A percentile compares a stretch with the other conserved stretches of the same genome.
Conservation (phyloP, 768 basidiomycete species). For the Lactifluus rugatus region DNA sequence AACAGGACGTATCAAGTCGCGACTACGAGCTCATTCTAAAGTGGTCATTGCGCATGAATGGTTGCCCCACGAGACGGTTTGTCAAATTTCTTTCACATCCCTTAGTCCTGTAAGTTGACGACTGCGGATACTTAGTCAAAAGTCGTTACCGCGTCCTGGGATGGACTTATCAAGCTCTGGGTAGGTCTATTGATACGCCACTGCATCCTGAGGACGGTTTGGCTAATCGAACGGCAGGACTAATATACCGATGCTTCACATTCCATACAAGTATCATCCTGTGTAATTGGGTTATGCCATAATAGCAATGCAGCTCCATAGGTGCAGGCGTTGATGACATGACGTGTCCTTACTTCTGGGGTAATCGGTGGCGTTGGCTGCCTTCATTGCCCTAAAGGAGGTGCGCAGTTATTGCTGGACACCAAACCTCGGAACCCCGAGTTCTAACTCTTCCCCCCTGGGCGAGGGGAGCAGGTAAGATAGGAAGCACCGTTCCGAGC, state of each 20-base stretch:
- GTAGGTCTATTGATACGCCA: constrained; percentile 35
- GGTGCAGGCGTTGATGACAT: background rate
- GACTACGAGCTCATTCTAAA: constrained; percentile 82
- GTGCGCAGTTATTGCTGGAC: background rate
- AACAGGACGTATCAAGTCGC: constrained; percentile 89
- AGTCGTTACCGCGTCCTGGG: constrained; percentile 95
- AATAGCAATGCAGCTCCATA: background rate
- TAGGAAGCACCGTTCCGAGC: background rate
- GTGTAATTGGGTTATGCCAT: background rate
- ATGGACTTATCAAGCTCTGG: constrained; percentile 97
- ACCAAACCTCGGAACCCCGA: background rate
- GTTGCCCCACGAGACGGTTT: constrained; percentile 93
- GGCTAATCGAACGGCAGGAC: constrained; percentile 15
- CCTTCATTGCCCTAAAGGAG: background rate
- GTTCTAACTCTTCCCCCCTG: background rate
- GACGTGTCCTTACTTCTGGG: background rate
- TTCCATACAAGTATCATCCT: background rate
- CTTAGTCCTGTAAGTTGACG: constrained; percentile 1
- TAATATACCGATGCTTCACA: background rate
- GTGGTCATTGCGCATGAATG: constrained; percentile 98
- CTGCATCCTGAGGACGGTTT: background rate
- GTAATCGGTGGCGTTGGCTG: background rate
- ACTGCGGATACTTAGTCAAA: constrained; percentile 59
- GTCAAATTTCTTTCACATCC: constrained; percentile 11
- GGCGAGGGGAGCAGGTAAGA: background rate